A percentile compares a stretch with the other conserved stretches of the same genome.
phyloP scores from a whole-genome alignment of 2,329 filamentous ascomycete species.

The Trichocomaceae sp. region DNA sequence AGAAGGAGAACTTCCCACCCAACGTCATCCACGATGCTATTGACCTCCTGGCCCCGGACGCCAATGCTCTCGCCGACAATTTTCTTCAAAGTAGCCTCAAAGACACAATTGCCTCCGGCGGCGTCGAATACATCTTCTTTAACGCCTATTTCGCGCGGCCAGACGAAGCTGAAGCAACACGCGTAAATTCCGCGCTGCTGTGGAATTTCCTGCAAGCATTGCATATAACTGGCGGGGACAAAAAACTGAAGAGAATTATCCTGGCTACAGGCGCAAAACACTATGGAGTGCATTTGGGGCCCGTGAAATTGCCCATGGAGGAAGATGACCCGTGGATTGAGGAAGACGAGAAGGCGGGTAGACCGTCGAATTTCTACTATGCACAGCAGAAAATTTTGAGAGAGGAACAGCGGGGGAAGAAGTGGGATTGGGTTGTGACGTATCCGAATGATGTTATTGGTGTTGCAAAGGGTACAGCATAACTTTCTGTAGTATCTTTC shows the following conservation, averaged over 20 bases:
- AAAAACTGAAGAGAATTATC: conserved; percentile 43
- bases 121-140: conserved; percentile 38
- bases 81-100: conserved; percentile 19
- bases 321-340: conserved; percentile 44
- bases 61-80: too few species aligned
- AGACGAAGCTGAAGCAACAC: conserved; percentile 29
- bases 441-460: conserved; percentile 44
- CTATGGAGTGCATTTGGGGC: conserved; percentile 49
- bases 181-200: conserved; percentile 41
- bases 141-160: conserved; percentile 38
- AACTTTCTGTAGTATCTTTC: too few species aligned
- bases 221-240: conserved; percentile 35
- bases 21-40: too few species aligned
- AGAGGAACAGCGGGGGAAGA: conserved; percentile 23
- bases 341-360: conserved; percentile 16
- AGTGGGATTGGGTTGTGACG: conserved; percentile 39
- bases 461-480: conserved; percentile 24
- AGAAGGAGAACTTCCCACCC: too few species aligned
- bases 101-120: conserved; percentile 22
- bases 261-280: conserved; percentile 48
- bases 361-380: conserved; percentile 48
- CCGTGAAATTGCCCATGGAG: conserved; percentile 42
- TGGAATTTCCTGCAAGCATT: conserved; percentile 45
- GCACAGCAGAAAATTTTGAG: conserved; percentile 42
- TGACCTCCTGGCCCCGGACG: too few species aligned